Percentiles rank a stretch among this genome's conserved stretches.
Evolutionary conservation across 108 stramenopile species (phyloP).

Genomic region (Pseudonitzschia multiseries): DNA sequence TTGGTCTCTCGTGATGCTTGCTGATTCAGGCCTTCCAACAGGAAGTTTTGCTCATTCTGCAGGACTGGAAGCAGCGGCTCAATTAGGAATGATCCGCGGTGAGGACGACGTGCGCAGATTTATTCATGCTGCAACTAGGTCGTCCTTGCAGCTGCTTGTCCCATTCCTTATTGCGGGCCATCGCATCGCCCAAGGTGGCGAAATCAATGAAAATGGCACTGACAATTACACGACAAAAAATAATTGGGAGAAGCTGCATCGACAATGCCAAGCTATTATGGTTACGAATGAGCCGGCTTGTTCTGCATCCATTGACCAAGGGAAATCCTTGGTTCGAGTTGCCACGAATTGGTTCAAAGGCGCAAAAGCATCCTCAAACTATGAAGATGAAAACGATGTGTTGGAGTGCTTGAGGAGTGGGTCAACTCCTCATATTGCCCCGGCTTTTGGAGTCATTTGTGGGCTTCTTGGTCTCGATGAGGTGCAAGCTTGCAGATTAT

Average conservation of each 20-base stretch:
- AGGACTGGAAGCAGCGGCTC: slow-evolving; percentile 77
- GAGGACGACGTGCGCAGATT: slow-evolving; percentile 32
- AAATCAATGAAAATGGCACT: neutral
- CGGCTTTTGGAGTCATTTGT: slow-evolving; percentile 59
- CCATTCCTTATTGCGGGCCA: slow-evolving; percentile 66
- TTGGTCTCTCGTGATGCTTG: slow-evolving; percentile 54
- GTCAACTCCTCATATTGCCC: slow-evolving; percentile 48
- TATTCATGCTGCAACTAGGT: slow-evolving; percentile 63
- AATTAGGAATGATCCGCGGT: slow-evolving; percentile 55
- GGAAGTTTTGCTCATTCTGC: slow-evolving; percentile 88
- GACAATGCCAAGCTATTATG: slow-evolving; percentile 50
- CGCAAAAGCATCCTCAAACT: neutral
- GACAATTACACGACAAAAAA: slow-evolving; percentile 1
- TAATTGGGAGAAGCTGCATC: slow-evolving; percentile 49
- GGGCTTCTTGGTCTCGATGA: slow-evolving; percentile 37
- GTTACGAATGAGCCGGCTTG: slow-evolving; percentile 64
- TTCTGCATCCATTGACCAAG: slow-evolving; percentile 78
- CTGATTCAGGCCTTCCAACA: slow-evolving; percentile 78
- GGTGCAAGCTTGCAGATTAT: slow-evolving; percentile 51
- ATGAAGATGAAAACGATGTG: neutral
- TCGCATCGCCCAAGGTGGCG: slow-evolving; percentile 23
- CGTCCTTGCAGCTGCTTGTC: slow-evolving; percentile 50
- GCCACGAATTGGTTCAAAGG: slow-evolving; percentile 45
- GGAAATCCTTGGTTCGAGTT: slow-evolving; percentile 68
- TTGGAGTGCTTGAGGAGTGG: slow-evolving; percentile 13